Conservation (phyloP, 345 rosid species). For the Rhodomyrtus tomentosa region DNA sequence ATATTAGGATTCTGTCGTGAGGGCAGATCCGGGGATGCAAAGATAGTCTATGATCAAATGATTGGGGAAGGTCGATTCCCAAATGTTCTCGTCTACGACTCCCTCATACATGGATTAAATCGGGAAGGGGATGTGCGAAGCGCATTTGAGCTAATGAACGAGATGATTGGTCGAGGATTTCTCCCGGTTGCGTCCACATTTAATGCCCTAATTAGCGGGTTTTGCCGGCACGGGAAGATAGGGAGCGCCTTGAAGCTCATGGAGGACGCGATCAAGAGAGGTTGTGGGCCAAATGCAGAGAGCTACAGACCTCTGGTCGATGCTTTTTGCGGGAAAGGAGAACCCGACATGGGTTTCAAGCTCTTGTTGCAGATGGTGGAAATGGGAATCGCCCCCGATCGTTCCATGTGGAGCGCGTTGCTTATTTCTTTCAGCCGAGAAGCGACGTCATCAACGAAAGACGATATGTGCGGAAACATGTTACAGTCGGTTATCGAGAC, state of each 20-base stretch:
- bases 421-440: slow-evolving; percentile 31
- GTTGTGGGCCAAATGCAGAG: slow-evolving; percentile 29
- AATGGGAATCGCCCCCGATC: slow-evolving; percentile 41
- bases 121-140: slow-evolving; percentile 24
- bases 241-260: slow-evolving; percentile 43
- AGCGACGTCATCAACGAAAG: slow-evolving; percentile 10
- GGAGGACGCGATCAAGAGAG: slow-evolving; percentile 55
- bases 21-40: slow-evolving; percentile 37
- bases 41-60: slow-evolving; percentile 39
- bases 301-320: slow-evolving; percentile 35
- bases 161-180: slow-evolving; percentile 35
- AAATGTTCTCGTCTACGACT: slow-evolving; percentile 40
- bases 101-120: slow-evolving; percentile 47
- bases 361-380: slow-evolving; percentile 46
- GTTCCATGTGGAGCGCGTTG: slow-evolving; percentile 42
- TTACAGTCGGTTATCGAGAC: slow-evolving; percentile 11
- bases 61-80: slow-evolving; percentile 37
- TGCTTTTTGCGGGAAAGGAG: slow-evolving; percentile 32
- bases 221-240: slow-evolving; percentile 50
- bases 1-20: slow-evolving; percentile 40
- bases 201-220: slow-evolving; percentile 38
- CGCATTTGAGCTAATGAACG: slow-evolving; percentile 46
- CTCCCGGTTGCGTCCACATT: slow-evolving; percentile 40
- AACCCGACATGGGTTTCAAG: slow-evolving; percentile 26
- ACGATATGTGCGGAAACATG: not conserved